Percentiles rank a stretch among this genome's conserved stretches.
These are phyloP conservation scores for Ramularia collo-cygni DNA, from an alignment of 2,329 filamentous ascomycete species.

Conservation along the genomic window DNA sequence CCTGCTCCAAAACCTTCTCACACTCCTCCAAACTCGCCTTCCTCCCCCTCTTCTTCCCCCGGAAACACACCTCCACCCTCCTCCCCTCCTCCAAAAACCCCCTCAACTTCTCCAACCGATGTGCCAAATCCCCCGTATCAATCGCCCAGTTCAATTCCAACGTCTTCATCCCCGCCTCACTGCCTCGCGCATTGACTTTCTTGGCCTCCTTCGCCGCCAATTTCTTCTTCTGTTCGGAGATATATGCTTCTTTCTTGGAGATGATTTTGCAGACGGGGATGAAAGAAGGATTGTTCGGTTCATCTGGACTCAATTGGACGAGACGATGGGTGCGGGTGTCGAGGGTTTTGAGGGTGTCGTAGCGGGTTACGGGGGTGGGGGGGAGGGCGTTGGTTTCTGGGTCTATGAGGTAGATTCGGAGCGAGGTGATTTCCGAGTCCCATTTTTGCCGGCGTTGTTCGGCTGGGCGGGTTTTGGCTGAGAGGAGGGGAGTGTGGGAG, in stretches of 20 bases:
- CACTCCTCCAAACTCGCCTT: slow-evolving; percentile 57
- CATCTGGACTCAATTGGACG: slow-evolving; percentile 44
- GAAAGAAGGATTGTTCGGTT: neutral
- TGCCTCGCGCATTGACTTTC: slow-evolving; percentile 36
- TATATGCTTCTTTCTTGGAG: slow-evolving; percentile 48
- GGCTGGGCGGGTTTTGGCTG: slow-evolving; percentile 31
- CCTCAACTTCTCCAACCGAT: slow-evolving; percentile 59
- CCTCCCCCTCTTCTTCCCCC: slow-evolving; percentile 58
- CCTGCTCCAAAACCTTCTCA: slow-evolving; percentile 47
- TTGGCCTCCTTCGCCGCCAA: slow-evolving; percentile 41
- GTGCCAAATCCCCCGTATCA: slow-evolving; percentile 64
- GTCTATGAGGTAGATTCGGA: slow-evolving; percentile 40
- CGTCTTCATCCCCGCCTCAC: slow-evolving; percentile 53
- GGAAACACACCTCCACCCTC: slow-evolving; percentile 66
- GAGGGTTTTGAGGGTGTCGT: slow-evolving; percentile 37
- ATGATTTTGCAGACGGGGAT: slow-evolving; percentile 67
- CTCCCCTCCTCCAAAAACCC: slow-evolving; percentile 67
- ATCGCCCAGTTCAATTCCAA: slow-evolving; percentile 92
- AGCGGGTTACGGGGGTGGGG: slow-evolving; percentile 20
- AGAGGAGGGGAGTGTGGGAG: slow-evolving; percentile 20
- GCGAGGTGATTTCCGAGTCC: slow-evolving; percentile 44
- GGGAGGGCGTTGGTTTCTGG: slow-evolving; percentile 31
- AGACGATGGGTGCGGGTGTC: slow-evolving; percentile 47
- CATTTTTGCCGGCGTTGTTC: slow-evolving; percentile 35
- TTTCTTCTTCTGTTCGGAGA: slow-evolving; percentile 37